Conservation (phyloP, 306 rosid genomes). For the Citrullus colocynthis region DNA sequence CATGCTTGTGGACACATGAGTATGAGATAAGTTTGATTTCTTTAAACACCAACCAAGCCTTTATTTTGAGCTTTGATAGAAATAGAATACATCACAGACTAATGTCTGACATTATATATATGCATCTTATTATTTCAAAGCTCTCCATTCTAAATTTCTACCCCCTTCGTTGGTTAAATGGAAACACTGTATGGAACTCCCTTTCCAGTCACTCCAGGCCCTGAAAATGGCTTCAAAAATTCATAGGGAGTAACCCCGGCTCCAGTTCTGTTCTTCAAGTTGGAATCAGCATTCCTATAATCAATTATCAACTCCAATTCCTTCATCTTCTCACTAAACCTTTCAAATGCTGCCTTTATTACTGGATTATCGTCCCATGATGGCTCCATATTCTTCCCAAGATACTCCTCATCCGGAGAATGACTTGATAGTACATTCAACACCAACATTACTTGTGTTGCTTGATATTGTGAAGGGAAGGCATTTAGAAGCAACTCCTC, state of each 20-base stretch:
- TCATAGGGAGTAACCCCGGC: conserved; percentile 62
- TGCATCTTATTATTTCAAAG: neutral
- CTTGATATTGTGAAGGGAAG: conserved; percentile 61
- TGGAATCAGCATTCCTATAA: conserved; percentile 27
- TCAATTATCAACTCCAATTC: conserved; percentile 37
- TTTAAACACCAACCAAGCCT: too few species aligned
- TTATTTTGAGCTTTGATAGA: too few species aligned
- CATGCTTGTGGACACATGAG: too few species aligned
- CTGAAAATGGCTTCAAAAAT: conserved; percentile 71
- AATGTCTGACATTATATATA: too few species aligned
- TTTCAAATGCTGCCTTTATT: conserved; percentile 38
- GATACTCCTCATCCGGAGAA: conserved; percentile 66
- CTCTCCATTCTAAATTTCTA: neutral
- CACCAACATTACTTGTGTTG: conserved; percentile 39
- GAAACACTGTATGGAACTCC: conserved; percentile 80
- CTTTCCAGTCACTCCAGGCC: conserved; percentile 54
- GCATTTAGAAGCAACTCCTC: conserved; percentile 24
- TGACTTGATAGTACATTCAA: conserved; percentile 50
- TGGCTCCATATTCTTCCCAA: conserved; percentile 45
- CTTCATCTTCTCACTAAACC: conserved; percentile 31
- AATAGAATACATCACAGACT: neutral
- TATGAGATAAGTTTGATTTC: too few species aligned
- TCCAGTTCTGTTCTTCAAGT: conserved; percentile 56
- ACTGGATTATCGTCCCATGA: conserved; percentile 47
- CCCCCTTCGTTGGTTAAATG: conserved; percentile 13